These are phyloP conservation scores for Phycomyces nitens DNA, from an alignment of 192 early-diverging fungal species.

Conservation along the genomic window DNA sequence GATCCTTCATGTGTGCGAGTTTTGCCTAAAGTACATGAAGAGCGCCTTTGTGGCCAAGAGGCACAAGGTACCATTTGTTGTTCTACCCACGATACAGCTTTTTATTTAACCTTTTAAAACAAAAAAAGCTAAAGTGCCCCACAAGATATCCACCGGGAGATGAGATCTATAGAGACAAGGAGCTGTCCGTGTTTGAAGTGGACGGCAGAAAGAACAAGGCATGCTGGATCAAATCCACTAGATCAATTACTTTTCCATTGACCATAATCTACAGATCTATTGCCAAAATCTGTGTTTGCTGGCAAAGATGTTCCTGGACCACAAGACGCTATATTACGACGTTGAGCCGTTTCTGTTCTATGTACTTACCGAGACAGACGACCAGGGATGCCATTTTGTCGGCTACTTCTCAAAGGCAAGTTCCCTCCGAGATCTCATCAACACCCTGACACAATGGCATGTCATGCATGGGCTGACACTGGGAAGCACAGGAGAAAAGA, in stretches of 20 bases:
- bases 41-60: conserved; percentile 72
- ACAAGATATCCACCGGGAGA: conserved; percentile 85
- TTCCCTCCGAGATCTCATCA: not conserved
- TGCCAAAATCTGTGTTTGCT: conserved; percentile 97
- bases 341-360: conserved; percentile 98
- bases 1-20: conserved; percentile 92
- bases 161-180: conserved; percentile 89
- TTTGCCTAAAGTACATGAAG: conserved; percentile 97
- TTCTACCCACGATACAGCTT: conserved; percentile 1
- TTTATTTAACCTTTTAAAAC: not conserved
- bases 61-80: conserved; percentile 56
- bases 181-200: conserved; percentile 89
- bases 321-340: conserved; percentile 97
- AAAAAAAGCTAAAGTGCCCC: conserved; percentile 62
- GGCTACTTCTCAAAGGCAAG: conserved; percentile 93
- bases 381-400: conserved; percentile 85
- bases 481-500: conserved; percentile 66
- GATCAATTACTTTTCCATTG: too few species aligned
- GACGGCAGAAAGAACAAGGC: conserved; percentile 95
- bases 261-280: conserved; percentile 68
- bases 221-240: not conserved
- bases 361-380: conserved; percentile 83
- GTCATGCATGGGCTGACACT: not conserved
- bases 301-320: conserved; percentile 95
- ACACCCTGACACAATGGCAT: not conserved